Evolutionary conservation across 2,329 filamentous ascomycete species (phyloP), one percentile per base, ranked within the genome.

Genomic region (Aspergillus fumigatiaffinis): DNA sequence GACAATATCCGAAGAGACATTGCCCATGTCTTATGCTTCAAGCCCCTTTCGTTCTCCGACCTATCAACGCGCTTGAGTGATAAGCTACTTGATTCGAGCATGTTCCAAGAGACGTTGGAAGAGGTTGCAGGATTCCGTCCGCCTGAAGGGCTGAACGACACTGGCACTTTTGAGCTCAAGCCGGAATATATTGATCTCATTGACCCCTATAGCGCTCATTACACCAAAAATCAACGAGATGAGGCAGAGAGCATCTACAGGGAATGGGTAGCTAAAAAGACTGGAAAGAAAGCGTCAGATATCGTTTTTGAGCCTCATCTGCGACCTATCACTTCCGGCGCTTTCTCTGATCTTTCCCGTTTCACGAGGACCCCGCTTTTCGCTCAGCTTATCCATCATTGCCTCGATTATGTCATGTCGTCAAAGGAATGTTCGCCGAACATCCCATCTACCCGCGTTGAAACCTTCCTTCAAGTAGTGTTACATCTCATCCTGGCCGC

Each of bases 151-250:
- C 77, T 97, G 32, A 91, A 90, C 4, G 94, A 99, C 71, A 90
- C 92, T 17, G 94, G 95, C 56, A 96, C 91, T 0, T 99, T 99
- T 68, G 92, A 97, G 73, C 79, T 99, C 52, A 94, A 92, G 70
- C 86, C 89, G 4, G 85, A 96, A 59, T 94, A 88, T 66, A 83
- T 97, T 42, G 89, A 93, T 64, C 84, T 95, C 50, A 86, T 99
- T 52, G 95, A 99, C 71, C 94, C 95, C 0, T 99, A 97, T 72
- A 94, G 92, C 68, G 90, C 92, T 6, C 92, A 97, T 70, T 99
- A 96, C 74, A 95, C 87, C 68, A 96, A 96, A 71, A 99, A 99
- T 68, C 93, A 97, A 73, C 86, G 94, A 52, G 94, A 99, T 70
- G 94, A 99, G 72, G 91, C 93, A 0, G 94, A 99, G 74, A 87